These are phyloP conservation scores for Panellus pusillus DNA, from an alignment of 768 basidiomycete genomes.

Conservation along the genomic window DNA sequence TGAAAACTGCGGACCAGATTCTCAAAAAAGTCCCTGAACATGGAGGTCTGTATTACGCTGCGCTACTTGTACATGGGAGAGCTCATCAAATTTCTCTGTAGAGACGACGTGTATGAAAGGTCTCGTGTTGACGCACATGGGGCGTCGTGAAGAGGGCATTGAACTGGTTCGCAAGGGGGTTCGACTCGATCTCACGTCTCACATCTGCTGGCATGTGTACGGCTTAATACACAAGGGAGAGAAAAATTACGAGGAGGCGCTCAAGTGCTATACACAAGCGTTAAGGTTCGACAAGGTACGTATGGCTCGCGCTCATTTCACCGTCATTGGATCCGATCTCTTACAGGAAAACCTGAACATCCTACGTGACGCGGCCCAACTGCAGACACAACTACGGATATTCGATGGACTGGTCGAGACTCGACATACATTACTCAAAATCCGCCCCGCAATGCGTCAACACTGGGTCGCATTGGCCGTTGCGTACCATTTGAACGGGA, in stretches of 20 bases:
- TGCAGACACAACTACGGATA: slow-evolving; percentile 84
- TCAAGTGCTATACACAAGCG: slow-evolving; percentile 90
- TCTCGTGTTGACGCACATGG: slow-evolving; percentile 79
- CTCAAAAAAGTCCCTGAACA: slow-evolving; percentile 95
- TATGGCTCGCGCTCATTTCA: background rate
- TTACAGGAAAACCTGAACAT: slow-evolving; percentile 91
- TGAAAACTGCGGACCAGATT: slow-evolving; percentile 90
- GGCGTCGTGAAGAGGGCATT: slow-evolving; percentile 75
- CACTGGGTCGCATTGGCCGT: slow-evolving; percentile 91
- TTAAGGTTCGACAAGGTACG: slow-evolving; percentile 85
- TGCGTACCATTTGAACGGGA: slow-evolving; percentile 83
- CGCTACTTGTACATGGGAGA: background rate
- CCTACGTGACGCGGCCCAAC: slow-evolving; percentile 82
- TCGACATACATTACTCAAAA: slow-evolving; percentile 72
- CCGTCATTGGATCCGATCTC: background rate
- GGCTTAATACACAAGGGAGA: slow-evolving; percentile 93
- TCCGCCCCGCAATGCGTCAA: slow-evolving; percentile 80
- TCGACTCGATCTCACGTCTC: slow-evolving; percentile 77
- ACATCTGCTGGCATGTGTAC: slow-evolving; percentile 98
- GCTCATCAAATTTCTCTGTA: slow-evolving; percentile 28
- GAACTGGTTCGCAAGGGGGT: slow-evolving; percentile 85
- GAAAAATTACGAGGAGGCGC: slow-evolving; percentile 92
- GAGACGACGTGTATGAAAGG: slow-evolving; percentile 98
- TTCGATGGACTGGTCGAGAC: slow-evolving; percentile 81
- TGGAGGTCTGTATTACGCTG: slow-evolving; percentile 62